A percentile compares a stretch with the other conserved stretches of the same genome.
phyloP scores from a whole-genome alignment of 352 stramenopile species.

The Phytopythium kandeliae region DNA sequence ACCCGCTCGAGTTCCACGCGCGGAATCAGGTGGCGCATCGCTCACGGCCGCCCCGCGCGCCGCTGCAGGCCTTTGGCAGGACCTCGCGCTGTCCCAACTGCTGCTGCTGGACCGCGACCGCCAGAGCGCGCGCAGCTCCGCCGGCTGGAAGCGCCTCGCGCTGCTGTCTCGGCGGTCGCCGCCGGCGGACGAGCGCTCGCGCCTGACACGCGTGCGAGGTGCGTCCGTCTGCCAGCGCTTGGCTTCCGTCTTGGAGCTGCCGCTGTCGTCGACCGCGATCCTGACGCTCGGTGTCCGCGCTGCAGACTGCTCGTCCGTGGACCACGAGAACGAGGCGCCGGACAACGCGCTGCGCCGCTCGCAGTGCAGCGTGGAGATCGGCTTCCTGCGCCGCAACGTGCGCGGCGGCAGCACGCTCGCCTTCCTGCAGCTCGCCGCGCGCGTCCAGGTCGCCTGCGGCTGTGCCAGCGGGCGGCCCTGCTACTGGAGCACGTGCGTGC shows the following conservation, averaged over 20 bases:
- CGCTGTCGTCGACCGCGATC: too few relatives aligned
- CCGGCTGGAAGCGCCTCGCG: slow-evolving; percentile 28
- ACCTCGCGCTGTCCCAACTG: slow-evolving; percentile 12
- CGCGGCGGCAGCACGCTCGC: slow-evolving; percentile 18
- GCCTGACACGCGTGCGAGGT: slow-evolving; percentile 38
- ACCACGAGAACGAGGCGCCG: slow-evolving; percentile 39
- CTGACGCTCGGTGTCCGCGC: too few relatives aligned
- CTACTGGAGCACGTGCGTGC: slow-evolving; percentile 81
- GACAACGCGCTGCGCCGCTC: slow-evolving; percentile 44
- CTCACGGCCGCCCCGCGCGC: too few relatives aligned
- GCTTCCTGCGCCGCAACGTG: slow-evolving; percentile 12
- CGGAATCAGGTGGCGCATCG: too few relatives aligned
- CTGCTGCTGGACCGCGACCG: slow-evolving; percentile 7
- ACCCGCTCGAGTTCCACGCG: too few relatives aligned
- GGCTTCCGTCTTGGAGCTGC: too few relatives aligned
- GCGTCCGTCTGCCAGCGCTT: neutral
- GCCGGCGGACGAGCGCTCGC: slow-evolving; percentile 15
- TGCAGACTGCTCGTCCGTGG: slow-evolving; percentile 45
- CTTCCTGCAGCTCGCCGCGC: slow-evolving; percentile 34
- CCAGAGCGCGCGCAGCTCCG: neutral
- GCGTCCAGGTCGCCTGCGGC: slow-evolving; percentile 58
- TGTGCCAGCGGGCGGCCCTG: slow-evolving; percentile 55
- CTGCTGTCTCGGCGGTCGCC: slow-evolving; percentile 12
- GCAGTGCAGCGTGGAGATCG: slow-evolving; percentile 31
- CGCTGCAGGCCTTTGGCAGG: slow-evolving; percentile 27